Conservation (phyloP, 2,329 filamentous ascomycete genomes). For the Clonostachys byssicola region DNA sequence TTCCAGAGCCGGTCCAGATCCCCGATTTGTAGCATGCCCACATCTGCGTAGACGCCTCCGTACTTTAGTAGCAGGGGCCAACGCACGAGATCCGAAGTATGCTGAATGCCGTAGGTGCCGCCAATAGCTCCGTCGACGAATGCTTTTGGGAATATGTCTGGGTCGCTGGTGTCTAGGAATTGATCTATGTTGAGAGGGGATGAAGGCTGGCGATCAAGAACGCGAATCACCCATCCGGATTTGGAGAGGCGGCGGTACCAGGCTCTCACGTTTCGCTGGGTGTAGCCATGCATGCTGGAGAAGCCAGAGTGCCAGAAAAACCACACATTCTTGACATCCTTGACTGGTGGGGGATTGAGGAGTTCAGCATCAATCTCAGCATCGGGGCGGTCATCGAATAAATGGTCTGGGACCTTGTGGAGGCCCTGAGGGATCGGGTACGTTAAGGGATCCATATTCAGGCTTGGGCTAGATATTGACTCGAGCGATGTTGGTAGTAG, state of each 20-base stretch:
- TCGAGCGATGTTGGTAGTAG: too few species aligned
- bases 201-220: slow-evolving; percentile 36
- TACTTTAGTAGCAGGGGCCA: slow-evolving; percentile 51
- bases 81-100: slow-evolving; percentile 54
- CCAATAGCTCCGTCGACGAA: slow-evolving; percentile 43
- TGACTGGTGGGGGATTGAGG: slow-evolving; percentile 28
- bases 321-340: slow-evolving; percentile 48
- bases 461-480: background rate
- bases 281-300: slow-evolving; percentile 42
- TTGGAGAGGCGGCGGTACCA: slow-evolving; percentile 49
- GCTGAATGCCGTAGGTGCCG: slow-evolving; percentile 45
- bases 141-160: slow-evolving; percentile 37
- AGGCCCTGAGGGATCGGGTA: slow-evolving; percentile 22
- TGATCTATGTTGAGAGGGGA: slow-evolving; percentile 43
- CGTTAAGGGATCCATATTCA: background rate
- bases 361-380: slow-evolving; percentile 36
- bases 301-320: slow-evolving; percentile 55
- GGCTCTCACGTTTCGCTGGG: slow-evolving; percentile 45
- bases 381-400: slow-evolving; percentile 41
- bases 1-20: slow-evolving; percentile 51
- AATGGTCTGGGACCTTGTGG: slow-evolving; percentile 27
- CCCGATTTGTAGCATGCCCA: slow-evolving; percentile 52
- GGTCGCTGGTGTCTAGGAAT: slow-evolving; percentile 40
- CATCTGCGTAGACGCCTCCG: slow-evolving; percentile 55
- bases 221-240: slow-evolving; percentile 47